These are phyloP conservation scores for Chalciporus sp. DNA, from an alignment of 1,284 basidiomycete species.

Conservation along the genomic window DNA sequence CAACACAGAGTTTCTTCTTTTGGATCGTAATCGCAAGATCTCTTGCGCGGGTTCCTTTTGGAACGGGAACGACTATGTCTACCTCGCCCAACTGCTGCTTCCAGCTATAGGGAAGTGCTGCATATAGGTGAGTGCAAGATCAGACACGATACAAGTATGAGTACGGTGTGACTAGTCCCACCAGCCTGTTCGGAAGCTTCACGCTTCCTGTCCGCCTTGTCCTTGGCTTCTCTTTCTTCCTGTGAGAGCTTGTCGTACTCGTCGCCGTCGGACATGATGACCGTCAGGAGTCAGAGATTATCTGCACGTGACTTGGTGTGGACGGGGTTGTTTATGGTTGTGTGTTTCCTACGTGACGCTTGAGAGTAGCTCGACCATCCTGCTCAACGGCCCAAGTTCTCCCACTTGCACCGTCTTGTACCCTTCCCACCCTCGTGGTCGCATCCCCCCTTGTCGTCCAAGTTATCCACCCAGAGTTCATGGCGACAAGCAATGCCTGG, in stretches of 20 bases:
- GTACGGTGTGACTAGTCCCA: conserved; percentile 41
- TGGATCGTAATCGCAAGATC: conserved; percentile 78
- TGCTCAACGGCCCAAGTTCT: conserved; percentile 11
- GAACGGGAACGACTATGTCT: conserved; percentile 82
- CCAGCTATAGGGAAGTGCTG: conserved; percentile 93
- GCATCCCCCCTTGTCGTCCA: conserved; percentile 7
- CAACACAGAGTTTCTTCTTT: conserved; percentile 83
- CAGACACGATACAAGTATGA: conserved; percentile 15
- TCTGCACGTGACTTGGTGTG: conserved; percentile 30
- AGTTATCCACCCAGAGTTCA: conserved; percentile 13
- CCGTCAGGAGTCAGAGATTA: conserved; percentile 23
- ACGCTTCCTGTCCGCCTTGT: conserved; percentile 66
- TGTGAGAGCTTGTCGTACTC: conserved; percentile 80
- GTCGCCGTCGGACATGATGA: conserved; percentile 50
- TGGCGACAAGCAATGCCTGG: conserved; percentile 36
- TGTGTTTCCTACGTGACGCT: conserved; percentile 26
- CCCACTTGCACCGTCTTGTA: too few species aligned
- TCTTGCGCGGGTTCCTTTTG: conserved; percentile 81
- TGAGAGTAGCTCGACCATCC: conserved; percentile 17
- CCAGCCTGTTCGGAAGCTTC: conserved; percentile 86
- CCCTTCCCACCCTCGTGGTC: conserved; percentile 14
- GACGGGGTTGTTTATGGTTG: conserved; percentile 29
- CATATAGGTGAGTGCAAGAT: conserved; percentile 16
- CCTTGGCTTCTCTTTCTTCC: conserved; percentile 75
- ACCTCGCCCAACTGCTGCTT: conserved; percentile 88